Conservation (phyloP, 108 stramenopile genomes). For the Hondaea fermentalgiana region DNA sequence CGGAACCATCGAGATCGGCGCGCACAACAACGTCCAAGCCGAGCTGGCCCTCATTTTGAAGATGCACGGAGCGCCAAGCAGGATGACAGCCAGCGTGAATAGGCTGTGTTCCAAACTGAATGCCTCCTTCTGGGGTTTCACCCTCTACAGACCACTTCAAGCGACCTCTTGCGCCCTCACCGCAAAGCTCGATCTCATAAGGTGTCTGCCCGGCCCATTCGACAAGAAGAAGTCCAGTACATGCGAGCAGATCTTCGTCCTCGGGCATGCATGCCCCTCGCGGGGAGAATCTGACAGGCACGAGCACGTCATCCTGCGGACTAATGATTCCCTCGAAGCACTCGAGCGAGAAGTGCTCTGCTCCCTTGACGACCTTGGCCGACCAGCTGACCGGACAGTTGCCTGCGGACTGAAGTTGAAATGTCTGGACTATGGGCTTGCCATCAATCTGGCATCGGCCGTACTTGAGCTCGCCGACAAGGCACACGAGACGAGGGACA, state of each 20-base stretch:
- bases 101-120: background rate
- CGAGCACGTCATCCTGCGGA: background rate
- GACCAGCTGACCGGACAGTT: slow-evolving; percentile 6
- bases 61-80: background rate
- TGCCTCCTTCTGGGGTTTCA: background rate
- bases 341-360: background rate
- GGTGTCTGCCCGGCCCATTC: background rate
- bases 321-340: background rate
- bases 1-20: background rate
- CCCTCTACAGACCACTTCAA: background rate
- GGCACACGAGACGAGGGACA: background rate
- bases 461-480: background rate
- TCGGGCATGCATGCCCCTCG: too few species aligned
- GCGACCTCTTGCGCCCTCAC: background rate
- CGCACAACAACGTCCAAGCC: background rate
- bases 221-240: background rate
- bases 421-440: background rate
- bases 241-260: background rate
- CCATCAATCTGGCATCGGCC: background rate
- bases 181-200: background rate
- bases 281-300: background rate
- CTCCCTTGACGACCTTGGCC: background rate
- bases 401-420: background rate
- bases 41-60: background rate
- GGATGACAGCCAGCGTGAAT: background rate